Evolutionary conservation across 306 rosid genomes (phyloP), one percentile per base, ranked within the genome.

Genomic region (Cucurbita argyrosperma): DNA sequence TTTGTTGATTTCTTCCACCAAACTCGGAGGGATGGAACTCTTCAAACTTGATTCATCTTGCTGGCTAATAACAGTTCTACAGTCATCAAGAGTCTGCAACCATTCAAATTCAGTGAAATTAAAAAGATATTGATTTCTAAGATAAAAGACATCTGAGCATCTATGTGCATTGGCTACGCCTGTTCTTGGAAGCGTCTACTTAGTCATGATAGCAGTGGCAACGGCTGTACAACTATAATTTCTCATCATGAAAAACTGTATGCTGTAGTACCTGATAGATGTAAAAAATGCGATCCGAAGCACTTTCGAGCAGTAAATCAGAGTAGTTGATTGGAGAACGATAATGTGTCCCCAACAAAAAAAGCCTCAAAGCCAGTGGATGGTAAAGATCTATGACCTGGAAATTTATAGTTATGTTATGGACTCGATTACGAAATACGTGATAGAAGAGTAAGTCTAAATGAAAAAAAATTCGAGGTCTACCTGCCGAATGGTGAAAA

Each of bases 401-500:
- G 77, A 6, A 53, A 55, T n/a, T 37, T n/a, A 40, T 53, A 37
- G 52, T 40, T n/a, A 54, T n/a, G 18, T 39, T 18, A 5, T 38
- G 6, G 21, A 12, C 45, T 43, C 12, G 10, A 21, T n/a, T 30
- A 30, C 35, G 35, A 30, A 30, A 30, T 30, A 30, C 35, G 35
- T 2, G 35, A 30, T 30, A 30, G 62, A 51, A 78, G 43, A 16
- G 51, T 66, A 71, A 72, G 47, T 47, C 19, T 21, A 47, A 23
- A 67, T 67, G 40, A 64, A 77, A 77, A 58, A 47, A 26, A 60
- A 4, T 14, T 50, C 1, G n/a, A 47, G 13, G 51, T 68, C 79
- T 76, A 94, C 99, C 97, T 94, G 91, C 55, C 95, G 95, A 83
- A 94, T 94, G 47, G 97, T 94, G 82, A 94, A 89, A 86, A 94